Base-by-base conservation (phyloP, 768 basidiomycete species). In the Tulasnella sp. region DNA sequence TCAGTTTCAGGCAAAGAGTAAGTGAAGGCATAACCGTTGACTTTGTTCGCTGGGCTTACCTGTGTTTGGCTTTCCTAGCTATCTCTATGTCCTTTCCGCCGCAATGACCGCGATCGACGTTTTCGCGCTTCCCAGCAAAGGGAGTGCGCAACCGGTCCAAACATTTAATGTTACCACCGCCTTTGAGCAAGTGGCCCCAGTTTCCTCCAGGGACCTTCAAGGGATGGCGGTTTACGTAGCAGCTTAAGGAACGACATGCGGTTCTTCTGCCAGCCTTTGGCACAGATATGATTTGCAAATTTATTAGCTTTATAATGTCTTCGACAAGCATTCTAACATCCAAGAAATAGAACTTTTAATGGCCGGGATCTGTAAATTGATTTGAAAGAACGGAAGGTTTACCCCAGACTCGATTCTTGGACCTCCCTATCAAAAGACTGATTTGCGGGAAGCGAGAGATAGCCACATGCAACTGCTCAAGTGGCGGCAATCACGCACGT, bases 181-280 rank as follows among this genome's bases (percentile, higher is more conserved):
- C 3, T 18, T 72, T 20, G 28, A 24, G 5, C 2, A 34, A 22
- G 12, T 37, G 34, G 28, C 41, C 18, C 41, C 72, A 22, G 41
- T 72, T 42, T 72, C 72, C 3, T 37, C 34, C 72, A 72, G 18
- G 34, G 12, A 73, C 72, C 72, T 73, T 73, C 72, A 73, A n/a
- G 72, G 72, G 6, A 73, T 73, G 72, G 72, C 72, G 72, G 28
- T 44, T n/a, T 73, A 73, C 37, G 28, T 54, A 54, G 24, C 8
- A 24, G 54, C 54, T 54, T 54, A 54, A 54, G 54, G 8, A 54
- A 46, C 12, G 50, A 24, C 24, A n/a, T 54, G 54, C 22, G 24
- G n/a, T 12, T n/a, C n/a, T 54, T 9, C 24, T 54, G 54, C 46
- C 11, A 22, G 54, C 8, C 54, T 54, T 54, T 16, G 7, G 54